Base-by-base conservation (phyloP, 108 stramenopile species). In the Pseudonitzschia delicatissima region DNA sequence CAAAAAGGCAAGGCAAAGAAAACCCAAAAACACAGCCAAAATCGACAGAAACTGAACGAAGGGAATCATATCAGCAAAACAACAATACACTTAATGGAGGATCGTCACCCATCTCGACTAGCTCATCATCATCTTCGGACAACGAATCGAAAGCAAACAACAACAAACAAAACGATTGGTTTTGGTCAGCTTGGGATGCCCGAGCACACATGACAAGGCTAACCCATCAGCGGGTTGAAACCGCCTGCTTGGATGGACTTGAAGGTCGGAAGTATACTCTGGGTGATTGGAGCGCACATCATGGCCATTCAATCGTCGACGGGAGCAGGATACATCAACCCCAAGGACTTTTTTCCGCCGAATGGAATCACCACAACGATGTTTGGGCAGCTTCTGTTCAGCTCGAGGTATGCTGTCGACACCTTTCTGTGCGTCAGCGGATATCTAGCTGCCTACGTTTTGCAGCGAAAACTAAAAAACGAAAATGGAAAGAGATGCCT, bases 391-490 rank as follows among this genome's bases (percentile, higher is more conserved):
- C 69, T 85, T 4, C 32, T 85, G 15, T 78, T 85, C 53, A 62
- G 72, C 21, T 69, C 76, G 7, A 39, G 84, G 20, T 78, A 72
- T 71, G 84, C 84, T 15, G 80, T 85, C 34, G 84, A 85, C 37
- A 81, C 84, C 0, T 85, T 85, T 34, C 45, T 85, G 23, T 73
- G 70, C 55, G 73, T 85, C 1, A 70, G 71, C 47, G 84, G 84
- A n/a, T 85, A 76, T 45, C 64, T 85, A 5, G 72, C 77, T 9
- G 73, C 81, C 4, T 60, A 63, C 35, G 68, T 76, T 5, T 42
- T 85, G 9, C 37, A 77, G 34, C 33, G 44, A 20, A 77, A 80
- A 58, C 64, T 76, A 29, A 0, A 15, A 0, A 32, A 49, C 28
- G 18, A 50, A 12, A 33, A 0, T 1, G 20, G 33, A 3, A 21